Base-by-base conservation (phyloP, 176 grass and related monocot species). In the Musa troglodytarum region DNA sequence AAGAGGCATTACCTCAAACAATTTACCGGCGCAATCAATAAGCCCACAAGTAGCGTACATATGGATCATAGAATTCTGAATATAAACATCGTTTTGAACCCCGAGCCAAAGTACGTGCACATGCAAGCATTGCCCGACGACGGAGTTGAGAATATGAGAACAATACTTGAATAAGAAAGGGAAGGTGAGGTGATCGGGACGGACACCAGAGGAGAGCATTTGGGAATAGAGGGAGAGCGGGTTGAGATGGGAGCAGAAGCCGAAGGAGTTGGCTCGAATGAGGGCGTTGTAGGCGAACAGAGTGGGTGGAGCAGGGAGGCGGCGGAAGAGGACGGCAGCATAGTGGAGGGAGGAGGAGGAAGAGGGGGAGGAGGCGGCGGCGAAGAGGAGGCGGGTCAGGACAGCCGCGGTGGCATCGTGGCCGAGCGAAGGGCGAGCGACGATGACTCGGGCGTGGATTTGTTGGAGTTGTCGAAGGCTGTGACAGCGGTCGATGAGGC, bases 181-280 rank as follows among this genome's bases (percentile, higher is more conserved):
- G 57, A 77, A 77, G 34, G 75, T 77, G 61, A 77, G 50, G 75
- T 77, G 75, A 49, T 77, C 58, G 59, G 75, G 62, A 43, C 59
- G 75, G 21, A 77, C 2, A 21, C 62, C 43, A 9, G 29, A 8
- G 21, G 61, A 29, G 50, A 77, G 50, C 75, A 77, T 66, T 9
- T 26, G 75, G 50, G 75, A 15, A 4, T 77, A 66, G 14, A 53
- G 20, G 43, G 61, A 52, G 61, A 77, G n/a, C 22, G 75, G 49
- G 62, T 52, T 58, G 28, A 58, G 25, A 20, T 49, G 59, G 75
- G 50, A 26, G 50, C 9, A 23, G 55, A 17, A 14, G 11, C 57
- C 19, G 29, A 29, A 20, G 74, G 74, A 76, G 29, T 75, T 5
- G 73, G 25, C 55, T 11, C 75, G 49, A 20, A 77, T 77, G 11